Evolutionary conservation across 192 early-diverging fungal species (phyloP), one percentile per base, ranked within the genome.

Genomic region (Entomortierella chlamydospora): DNA sequence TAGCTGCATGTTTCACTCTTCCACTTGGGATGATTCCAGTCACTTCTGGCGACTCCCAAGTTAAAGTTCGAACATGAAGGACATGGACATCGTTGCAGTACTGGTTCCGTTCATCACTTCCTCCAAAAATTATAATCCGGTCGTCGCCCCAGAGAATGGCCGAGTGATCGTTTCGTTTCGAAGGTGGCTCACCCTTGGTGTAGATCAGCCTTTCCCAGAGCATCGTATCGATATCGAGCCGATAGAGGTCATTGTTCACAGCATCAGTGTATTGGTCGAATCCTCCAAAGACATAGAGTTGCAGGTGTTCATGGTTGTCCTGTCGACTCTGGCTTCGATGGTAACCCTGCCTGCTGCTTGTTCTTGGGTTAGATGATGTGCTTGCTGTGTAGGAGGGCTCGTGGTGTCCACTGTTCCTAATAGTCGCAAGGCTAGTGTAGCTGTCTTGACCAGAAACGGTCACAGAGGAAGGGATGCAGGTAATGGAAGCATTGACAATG

Each of bases 181-280:
- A 85, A 18, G 88, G 87, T 25, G 77, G 76, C 31, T 71, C 66
- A 23, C 86, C 88, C 25, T 86, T 87, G 34, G 84, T 84, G 51
- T 86, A 83, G 23, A 87, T 81, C 17, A 90, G 61, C 29, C 80
- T 78, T 23, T 83, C 81, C 91, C 91, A 92, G 41, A 66, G 49
- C 58, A 74, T 69, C 10, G 82, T 77, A 13, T 84, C 70, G 8
- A 87, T 25, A 39, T 84, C 81, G 2, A 91, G 68, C n/a, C 78
- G 74, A 64, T 87, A 87, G 20, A 92, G 67, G 61, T 87, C 86
- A 61, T 92, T 90, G 74, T 86, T 91, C 30, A 92, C 89, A 43
- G 89, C 90, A 68, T 90, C 90, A 13, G 85, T 89, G 60, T 90
- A 92, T 43, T 86, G 83, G 61, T 92, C 71, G 63, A 92, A 92